Evolutionary conservation across 164 flowering plant genomes (phyloP), one percentile per base, ranked within the genome.

Genomic region (Aristolochia contorta): DNA sequence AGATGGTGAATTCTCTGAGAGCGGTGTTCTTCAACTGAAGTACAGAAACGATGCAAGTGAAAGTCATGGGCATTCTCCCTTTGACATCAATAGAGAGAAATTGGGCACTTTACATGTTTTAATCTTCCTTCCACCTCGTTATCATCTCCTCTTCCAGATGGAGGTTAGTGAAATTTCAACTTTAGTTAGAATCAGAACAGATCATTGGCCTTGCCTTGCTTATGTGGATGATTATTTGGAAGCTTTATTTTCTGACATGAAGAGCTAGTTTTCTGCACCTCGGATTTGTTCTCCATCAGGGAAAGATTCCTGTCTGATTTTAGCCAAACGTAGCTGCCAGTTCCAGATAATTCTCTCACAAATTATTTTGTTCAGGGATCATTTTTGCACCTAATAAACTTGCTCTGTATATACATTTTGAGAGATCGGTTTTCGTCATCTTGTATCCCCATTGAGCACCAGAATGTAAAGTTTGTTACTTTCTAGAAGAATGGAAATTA

Each of bases 171-270:
- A 85, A 57, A 16, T 70, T 63, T 84, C 96, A 46, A 93, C 99
- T 57, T 75, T 90, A 25, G 96, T 90, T 67, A 82, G 91, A 25
- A 85, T 93, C 59, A 78, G 99, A 75, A 90, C 99, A 27, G 96
- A 93, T 77, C 85, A 88, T 71, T 93, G 97, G 99, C 99, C 99
- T 14, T 90, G 97, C 79, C 80, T 90, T 56, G 97, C 99, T 47
- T 90, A 90, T 67, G 73, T 90, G 54, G 99, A 93, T 74, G 99
- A 88, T 65, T 90, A 86, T 78, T 71, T 93, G 77, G 99, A 93
- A 77, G 92, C 95, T 61, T 74, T 90, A 51, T 53, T 87, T 79
- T 78, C 71, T 80, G 70, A 48, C 74, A 18, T 79, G 72, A 73
- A 22, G 53, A 25, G 54, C 22, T 51, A 22, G 22, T 51, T 51